Percentiles rank a stretch among this genome's conserved stretches.
These are phyloP conservation scores for Colletotrichum brevisporum DNA, from an alignment of 2,329 filamentous ascomycete genomes.

Conservation along the genomic window DNA sequence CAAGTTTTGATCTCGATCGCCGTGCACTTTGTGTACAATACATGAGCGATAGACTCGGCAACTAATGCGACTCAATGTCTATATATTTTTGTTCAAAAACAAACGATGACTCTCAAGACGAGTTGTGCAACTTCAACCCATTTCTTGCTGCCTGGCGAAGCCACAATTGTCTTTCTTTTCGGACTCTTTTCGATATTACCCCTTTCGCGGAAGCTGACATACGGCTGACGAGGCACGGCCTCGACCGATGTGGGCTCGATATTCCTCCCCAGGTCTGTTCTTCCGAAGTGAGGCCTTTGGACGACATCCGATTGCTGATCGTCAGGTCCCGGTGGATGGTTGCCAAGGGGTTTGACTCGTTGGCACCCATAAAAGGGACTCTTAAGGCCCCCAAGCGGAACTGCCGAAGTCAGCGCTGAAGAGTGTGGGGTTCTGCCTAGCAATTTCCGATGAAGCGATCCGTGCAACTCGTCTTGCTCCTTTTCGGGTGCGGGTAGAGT, in stretches of 20 bases:
- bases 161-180: neutral
- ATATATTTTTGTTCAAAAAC: no score
- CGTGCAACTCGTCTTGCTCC: constrained; percentile 17
- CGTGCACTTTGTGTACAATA: no score
- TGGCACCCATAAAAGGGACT: constrained; percentile 4
- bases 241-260: neutral
- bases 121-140: no score
- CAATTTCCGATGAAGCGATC: constrained; percentile 34
- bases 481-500: constrained; percentile 19
- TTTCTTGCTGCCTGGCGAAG: no score
- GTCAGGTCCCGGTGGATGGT: constrained; percentile 18
- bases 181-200: neutral
- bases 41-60: no score
- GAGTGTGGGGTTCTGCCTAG: constrained; percentile 24
- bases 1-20: no score
- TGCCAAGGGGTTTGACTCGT: constrained; percentile 29
- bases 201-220: constrained; percentile 14
- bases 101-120: no score
- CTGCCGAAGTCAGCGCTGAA: constrained; percentile 12
- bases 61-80: no score
- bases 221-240: constrained; percentile 11
- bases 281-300: constrained; percentile 4
- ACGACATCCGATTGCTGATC: constrained; percentile 20
- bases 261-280: neutral
- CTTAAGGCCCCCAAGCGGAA: neutral